These are phyloP conservation scores for Coemansia sp. DNA, from an alignment of 192 early-diverging fungal genomes.

Conservation along the genomic window DNA sequence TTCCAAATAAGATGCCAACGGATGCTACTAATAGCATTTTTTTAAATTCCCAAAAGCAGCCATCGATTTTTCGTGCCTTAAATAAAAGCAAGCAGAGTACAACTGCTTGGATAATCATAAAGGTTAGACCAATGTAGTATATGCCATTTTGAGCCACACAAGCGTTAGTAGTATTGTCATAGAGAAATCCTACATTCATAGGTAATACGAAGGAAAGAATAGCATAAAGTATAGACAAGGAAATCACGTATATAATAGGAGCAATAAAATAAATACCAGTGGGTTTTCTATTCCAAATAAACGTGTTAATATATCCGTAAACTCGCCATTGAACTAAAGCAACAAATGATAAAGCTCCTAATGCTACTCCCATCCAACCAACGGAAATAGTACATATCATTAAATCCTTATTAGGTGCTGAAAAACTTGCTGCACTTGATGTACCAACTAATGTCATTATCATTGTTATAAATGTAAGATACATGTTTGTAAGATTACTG, in stretches of 20 bases:
- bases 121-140: slow-evolving; percentile 23
- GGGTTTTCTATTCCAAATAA: slow-evolving; percentile 27
- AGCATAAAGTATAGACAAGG: slow-evolving; percentile 25
- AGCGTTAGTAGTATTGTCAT: slow-evolving; percentile 18
- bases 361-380: slow-evolving; percentile 45
- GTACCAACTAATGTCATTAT: slow-evolving; percentile 44
- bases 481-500: slow-evolving; percentile 41
- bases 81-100: slow-evolving; percentile 20
- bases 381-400: slow-evolving; percentile 32
- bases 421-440: slow-evolving; percentile 16
- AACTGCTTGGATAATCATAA: slow-evolving; percentile 28
- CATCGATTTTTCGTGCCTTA: slow-evolving; percentile 34
- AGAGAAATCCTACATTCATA: slow-evolving; percentile 20
- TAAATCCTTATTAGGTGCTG: slow-evolving; percentile 20
- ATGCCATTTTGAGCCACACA: slow-evolving; percentile 24
- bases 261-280: slow-evolving; percentile 34
- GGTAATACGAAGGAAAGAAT: slow-evolving; percentile 26
- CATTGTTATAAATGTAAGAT: slow-evolving; percentile 33
- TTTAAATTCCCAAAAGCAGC: slow-evolving; percentile 39
- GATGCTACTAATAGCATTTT: slow-evolving; percentile 18
- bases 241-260: slow-evolving; percentile 18
- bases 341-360: slow-evolving; percentile 34
- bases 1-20: slow-evolving; percentile 15
- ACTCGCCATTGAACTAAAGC: slow-evolving; percentile 38
- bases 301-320: slow-evolving; percentile 38